Conservation (phyloP, 202 grass and related monocot species). For the Schoenoplectus tabernaemontani region DNA sequence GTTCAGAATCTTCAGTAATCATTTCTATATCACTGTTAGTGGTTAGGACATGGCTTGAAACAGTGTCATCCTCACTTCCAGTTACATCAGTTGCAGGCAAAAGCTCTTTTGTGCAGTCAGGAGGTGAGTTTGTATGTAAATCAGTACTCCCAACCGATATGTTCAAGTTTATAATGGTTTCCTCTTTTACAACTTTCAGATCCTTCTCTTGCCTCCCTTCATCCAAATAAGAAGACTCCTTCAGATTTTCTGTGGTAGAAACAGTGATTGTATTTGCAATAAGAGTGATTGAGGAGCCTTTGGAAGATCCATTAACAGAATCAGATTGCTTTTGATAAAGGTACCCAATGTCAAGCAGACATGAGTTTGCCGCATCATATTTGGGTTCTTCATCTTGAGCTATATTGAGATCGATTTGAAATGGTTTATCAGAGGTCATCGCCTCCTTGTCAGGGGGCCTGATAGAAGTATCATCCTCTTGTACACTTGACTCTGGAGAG, state of each 20-base stretch:
- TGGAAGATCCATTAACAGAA: constrained; percentile 42
- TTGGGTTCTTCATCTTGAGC: constrained; percentile 51
- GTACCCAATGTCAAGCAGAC: constrained; percentile 16
- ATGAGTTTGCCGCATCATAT: neutral
- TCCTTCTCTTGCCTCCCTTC: constrained; percentile 24
- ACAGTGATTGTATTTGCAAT: neutral
- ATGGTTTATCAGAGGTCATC: neutral
- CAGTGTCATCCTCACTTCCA: constrained; percentile 40
- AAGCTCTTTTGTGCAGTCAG: neutral
- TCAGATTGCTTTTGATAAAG: constrained; percentile 32
- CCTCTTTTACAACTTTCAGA: constrained; percentile 21
- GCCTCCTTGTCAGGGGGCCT: constrained; percentile 23
- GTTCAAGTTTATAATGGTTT: constrained; percentile 43
- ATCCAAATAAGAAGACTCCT: neutral
- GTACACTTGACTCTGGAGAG: constrained; percentile 45
- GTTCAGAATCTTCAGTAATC: constrained; percentile 16
- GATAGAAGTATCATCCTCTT: constrained; percentile 23
- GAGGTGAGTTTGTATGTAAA: constrained; percentile 21
- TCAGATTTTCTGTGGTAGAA: neutral
- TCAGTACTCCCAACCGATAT: constrained; percentile 36
- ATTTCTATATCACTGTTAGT: constrained; percentile 8
- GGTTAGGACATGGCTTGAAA: constrained; percentile 29
- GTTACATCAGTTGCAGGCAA: neutral
- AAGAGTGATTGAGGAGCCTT: constrained; percentile 46
- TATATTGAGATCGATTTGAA: constrained; percentile 74